Evolutionary conservation across 2,329 filamentous ascomycete genomes (phyloP), one percentile per base, ranked within the genome.

Genomic region (Cordyceps tenuipes): DNA sequence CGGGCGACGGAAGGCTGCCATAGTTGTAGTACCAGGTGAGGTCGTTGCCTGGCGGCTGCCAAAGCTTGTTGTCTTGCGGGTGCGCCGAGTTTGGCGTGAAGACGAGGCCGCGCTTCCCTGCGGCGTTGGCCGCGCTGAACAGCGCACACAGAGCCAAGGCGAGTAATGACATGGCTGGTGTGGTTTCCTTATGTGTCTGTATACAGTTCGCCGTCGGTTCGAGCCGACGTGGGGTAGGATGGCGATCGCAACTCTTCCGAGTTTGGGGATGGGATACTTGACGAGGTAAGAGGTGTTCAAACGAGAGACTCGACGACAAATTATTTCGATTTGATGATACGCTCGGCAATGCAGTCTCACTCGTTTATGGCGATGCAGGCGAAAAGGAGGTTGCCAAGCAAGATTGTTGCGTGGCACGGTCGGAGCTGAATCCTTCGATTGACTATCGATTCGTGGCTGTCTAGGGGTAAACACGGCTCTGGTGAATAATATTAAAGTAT

Each of bases 1-100:
- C 75, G 0, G 77, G 63, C 0, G 85, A 82, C 1, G 89, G 88
- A 3, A 71, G 69, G 21, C 77, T 68, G 29, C 75, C 72, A 72
- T 92, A 94, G 76, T 92, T 93, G 80, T 93, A 94, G 77, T 94
- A 94, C 90, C 90, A 94, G 3, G 84, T 87, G 59, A 93, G 73
- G 47, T 84, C 81, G 19, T 81, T 82, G 43, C 76, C 78, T 6
- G 75, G 57, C 48, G 76, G 70, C 12, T 78, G 74, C 87, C 88
- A 92, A 66, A 88, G 77, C 51, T 78, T 70, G 73, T 90, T 83
- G 73, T 93, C 89, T 17, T 76, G 62, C 0, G 83, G 78, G 60
- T 79, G 74, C 1, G 80, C 69, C 5, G 73, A 63, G 62, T 84
- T 82, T 7, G 83, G 79, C 19, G 89, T 82, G 71, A 86, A 89